A percentile compares a stretch with the other conserved stretches of the same genome.
phyloP scores from a whole-genome alignment of 768 basidiomycete genomes.

The Porpolomopsis calyptriformis region DNA sequence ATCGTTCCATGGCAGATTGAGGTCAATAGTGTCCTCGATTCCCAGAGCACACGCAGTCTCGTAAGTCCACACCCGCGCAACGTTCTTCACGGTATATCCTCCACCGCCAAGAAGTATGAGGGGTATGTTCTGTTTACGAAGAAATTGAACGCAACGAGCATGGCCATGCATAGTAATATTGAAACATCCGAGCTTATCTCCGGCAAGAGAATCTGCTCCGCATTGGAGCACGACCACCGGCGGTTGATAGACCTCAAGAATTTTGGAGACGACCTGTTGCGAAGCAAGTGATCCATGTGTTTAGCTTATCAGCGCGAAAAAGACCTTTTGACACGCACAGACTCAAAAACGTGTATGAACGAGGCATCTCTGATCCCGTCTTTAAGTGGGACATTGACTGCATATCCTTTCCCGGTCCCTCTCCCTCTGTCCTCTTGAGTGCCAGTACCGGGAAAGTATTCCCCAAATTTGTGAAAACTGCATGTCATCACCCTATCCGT shows the following conservation, averaged over 20 bases:
- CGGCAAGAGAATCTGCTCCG: constrained; percentile 92
- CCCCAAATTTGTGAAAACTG: constrained; percentile 98
- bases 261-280: constrained; percentile 80
- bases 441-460: constrained; percentile 99
- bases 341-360: constrained; percentile 92
- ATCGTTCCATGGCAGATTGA: constrained; percentile 73
- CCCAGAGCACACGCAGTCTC: constrained; percentile 96
- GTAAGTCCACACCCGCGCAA: constrained; percentile 94
- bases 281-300: too few species aligned
- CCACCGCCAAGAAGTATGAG: constrained; percentile 92
- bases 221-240: constrained; percentile 95
- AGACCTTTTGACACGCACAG: too few species aligned
- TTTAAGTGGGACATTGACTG: constrained; percentile 88
- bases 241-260: constrained; percentile 92
- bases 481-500: constrained; percentile 98
- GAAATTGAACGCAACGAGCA: constrained; percentile 93
- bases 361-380: constrained; percentile 94
- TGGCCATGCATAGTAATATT: constrained; percentile 98
- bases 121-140: constrained; percentile 92
- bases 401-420: constrained; percentile 81
- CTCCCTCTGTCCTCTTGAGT: constrained; percentile 48
- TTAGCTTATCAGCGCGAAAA: too few species aligned
- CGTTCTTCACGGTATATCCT: constrained; percentile 97
- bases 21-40: constrained; percentile 65
- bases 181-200: constrained; percentile 91